Conservation (phyloP, 2,329 filamentous ascomycete species). For the Hypoxylon sp. region DNA sequence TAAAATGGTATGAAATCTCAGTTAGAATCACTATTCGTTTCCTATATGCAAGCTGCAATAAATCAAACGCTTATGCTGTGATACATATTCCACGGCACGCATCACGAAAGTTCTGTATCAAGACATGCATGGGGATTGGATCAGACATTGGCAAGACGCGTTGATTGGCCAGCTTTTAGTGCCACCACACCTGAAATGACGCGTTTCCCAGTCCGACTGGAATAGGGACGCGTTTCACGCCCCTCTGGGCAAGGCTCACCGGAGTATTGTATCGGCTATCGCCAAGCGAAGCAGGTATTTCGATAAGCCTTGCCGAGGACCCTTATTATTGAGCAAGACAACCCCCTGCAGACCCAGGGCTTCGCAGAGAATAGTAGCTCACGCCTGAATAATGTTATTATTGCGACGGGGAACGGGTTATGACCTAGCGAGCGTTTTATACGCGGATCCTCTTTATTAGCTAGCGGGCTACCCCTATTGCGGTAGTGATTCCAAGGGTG, state of each 20-base stretch:
- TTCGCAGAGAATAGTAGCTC: not conserved
- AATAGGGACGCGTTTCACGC: conserved; percentile 26
- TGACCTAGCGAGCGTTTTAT: conserved; percentile 8
- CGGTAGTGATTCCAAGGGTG: conserved; percentile 1
- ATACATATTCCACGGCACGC: conserved; percentile 32
- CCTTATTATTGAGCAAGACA: not conserved
- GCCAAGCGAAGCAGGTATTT: conserved; percentile 32
- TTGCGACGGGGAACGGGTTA: conserved; percentile 8
- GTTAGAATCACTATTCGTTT: not conserved
- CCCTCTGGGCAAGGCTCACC: conserved; percentile 12
- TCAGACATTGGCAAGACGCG: conserved; percentile 9
- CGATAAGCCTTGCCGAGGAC: conserved; percentile 42
- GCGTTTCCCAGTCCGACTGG: conserved; percentile 29
- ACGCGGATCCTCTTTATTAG: conserved; percentile 27
- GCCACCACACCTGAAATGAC: conserved; percentile 22
- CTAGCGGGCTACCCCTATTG: conserved; percentile 27
- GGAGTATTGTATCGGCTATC: conserved; percentile 11
- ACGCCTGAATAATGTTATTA: conserved; percentile 1
- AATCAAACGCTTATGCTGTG: conserved; percentile 20
- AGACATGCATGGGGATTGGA: conserved; percentile 14
- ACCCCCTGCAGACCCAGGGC: not conserved
- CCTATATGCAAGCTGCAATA: conserved; percentile 1
- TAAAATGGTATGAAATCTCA: not conserved
- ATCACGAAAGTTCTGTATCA: conserved; percentile 26
- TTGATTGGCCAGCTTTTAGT: conserved; percentile 22